phyloP scores from a whole-genome alignment of 768 basidiomycete species.

The Chalciporus piperatus region DNA sequence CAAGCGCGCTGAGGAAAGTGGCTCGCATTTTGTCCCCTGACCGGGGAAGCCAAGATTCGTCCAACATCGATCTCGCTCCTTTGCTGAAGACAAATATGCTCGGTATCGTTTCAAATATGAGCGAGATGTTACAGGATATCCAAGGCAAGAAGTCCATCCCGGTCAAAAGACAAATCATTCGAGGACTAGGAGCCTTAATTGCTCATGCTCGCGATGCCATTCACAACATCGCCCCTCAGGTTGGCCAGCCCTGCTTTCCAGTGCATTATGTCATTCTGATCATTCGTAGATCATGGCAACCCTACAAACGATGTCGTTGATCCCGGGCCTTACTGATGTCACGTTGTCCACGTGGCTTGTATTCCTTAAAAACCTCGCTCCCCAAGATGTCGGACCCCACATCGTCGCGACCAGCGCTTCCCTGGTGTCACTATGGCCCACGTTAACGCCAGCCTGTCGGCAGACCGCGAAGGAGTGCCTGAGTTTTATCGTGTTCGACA shows the following conservation, averaged over 20 bases:
- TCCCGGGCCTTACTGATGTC: slow-evolving; percentile 72
- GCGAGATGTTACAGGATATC: slow-evolving; percentile 82
- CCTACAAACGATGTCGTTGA: slow-evolving; percentile 82
- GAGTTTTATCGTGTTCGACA: slow-evolving; percentile 64
- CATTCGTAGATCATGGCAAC: slow-evolving; percentile 85
- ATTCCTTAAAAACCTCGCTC: slow-evolving; percentile 68
- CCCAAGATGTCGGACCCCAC: slow-evolving; percentile 75
- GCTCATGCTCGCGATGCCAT: slow-evolving; percentile 66
- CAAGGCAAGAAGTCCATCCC: slow-evolving; percentile 69
- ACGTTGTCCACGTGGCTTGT: slow-evolving; percentile 77
- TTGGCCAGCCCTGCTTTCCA: slow-evolving; percentile 30
- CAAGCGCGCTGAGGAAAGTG: slow-evolving; percentile 44
- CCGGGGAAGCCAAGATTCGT: slow-evolving; percentile 25
- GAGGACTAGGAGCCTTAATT: slow-evolving; percentile 76
- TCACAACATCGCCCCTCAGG: slow-evolving; percentile 83
- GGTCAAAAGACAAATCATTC: slow-evolving; percentile 74
- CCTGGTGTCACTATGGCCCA: slow-evolving; percentile 74
- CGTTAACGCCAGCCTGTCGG: slow-evolving; percentile 51
- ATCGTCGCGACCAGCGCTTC: slow-evolving; percentile 86
- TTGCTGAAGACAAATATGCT: slow-evolving; percentile 79
- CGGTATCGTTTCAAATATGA: slow-evolving; percentile 80
- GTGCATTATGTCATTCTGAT: slow-evolving; percentile 10
- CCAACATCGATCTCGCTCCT: slow-evolving; percentile 42
- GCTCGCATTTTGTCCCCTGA: slow-evolving; percentile 30
- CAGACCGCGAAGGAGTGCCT: slow-evolving; percentile 58